phyloP scores from a whole-genome alignment of 2,329 filamentous ascomycete species.

The Fusarium burgessii region DNA sequence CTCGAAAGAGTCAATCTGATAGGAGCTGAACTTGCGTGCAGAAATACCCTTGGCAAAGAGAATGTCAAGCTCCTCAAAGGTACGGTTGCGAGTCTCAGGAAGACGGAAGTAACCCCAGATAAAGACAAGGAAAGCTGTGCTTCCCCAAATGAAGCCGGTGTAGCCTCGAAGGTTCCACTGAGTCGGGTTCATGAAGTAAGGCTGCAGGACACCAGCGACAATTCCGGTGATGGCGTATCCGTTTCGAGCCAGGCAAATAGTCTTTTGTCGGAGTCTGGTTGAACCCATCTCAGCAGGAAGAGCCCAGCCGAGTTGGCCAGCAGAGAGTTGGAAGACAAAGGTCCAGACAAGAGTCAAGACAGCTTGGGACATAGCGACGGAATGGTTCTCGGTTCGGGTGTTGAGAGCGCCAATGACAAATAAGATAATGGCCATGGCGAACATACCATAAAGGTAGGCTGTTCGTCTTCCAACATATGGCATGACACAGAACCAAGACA shows the following conservation, averaged over 20 bases:
- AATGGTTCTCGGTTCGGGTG: slow-evolving; percentile 44
- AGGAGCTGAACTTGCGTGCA: slow-evolving; percentile 36
- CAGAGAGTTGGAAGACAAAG: slow-evolving; percentile 52
- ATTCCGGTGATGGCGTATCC: slow-evolving; percentile 39
- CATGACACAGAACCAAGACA: slow-evolving; percentile 58
- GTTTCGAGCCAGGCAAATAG: slow-evolving; percentile 49
- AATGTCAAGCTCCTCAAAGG: slow-evolving; percentile 65
- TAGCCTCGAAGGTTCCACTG: slow-evolving; percentile 54
- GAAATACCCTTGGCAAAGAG: slow-evolving; percentile 56
- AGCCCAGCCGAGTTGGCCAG: slow-evolving; percentile 54
- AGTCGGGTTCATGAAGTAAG: slow-evolving; percentile 55
- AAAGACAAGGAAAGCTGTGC: slow-evolving; percentile 43
- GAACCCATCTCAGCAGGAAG: slow-evolving; percentile 50
- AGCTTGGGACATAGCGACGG: slow-evolving; percentile 51
- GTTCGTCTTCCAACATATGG: slow-evolving; percentile 58
- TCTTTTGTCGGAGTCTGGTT: slow-evolving; percentile 50
- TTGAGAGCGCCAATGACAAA: slow-evolving; percentile 59
- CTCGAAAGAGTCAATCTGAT: slow-evolving; percentile 17
- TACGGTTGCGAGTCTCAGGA: slow-evolving; percentile 64
- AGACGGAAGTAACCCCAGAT: slow-evolving; percentile 60
- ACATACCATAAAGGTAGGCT: slow-evolving; percentile 60
- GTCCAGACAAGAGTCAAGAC: slow-evolving; percentile 52
- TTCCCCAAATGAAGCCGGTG: slow-evolving; percentile 53
- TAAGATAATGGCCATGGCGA: slow-evolving; percentile 53
- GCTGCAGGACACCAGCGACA: slow-evolving; percentile 46